Evolutionary conservation across 345 rosid species (phyloP).

Genomic region (Reutealis trisperma): DNA sequence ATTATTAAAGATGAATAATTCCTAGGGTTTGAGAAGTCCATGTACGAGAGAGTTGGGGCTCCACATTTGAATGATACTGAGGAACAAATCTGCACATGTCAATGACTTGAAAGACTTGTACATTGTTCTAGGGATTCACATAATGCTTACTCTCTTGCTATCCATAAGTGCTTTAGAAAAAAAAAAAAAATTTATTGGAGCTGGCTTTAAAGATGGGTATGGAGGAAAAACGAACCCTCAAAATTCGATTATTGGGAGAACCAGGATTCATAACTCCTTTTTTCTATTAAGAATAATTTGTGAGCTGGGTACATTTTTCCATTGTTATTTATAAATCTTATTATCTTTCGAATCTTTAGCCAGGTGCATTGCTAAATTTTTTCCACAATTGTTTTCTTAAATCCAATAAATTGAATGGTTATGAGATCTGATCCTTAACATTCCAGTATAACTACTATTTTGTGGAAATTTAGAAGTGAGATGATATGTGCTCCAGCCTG

Average conservation of each 20-base stretch:
- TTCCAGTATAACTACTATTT: not conserved
- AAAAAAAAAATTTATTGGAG: not conserved
- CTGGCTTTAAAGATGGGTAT: not conserved
- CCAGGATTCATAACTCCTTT: not conserved
- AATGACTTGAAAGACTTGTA: not conserved
- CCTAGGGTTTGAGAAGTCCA: conserved; percentile 4
- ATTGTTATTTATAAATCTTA: not conserved
- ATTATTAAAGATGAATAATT: not conserved
- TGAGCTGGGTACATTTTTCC: not conserved
- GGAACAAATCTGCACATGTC: not conserved
- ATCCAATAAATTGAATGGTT: not conserved
- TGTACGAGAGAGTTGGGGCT: not conserved
- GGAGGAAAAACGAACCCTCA: not conserved
- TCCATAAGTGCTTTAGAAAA: not conserved
- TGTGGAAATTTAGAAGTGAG: not conserved
- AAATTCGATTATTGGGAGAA: not conserved
- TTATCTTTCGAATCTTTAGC: not conserved
- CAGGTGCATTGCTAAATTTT: not conserved
- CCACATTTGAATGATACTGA: not conserved
- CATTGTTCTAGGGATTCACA: not conserved
- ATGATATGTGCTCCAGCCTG: not conserved
- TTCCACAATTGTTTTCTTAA: not conserved
- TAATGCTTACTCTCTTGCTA: not conserved
- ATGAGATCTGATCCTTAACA: not conserved
- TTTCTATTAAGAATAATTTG: not conserved